Base-by-base conservation (phyloP, 2,329 filamentous ascomycete genomes). In the Aspergillus japonicus region DNA sequence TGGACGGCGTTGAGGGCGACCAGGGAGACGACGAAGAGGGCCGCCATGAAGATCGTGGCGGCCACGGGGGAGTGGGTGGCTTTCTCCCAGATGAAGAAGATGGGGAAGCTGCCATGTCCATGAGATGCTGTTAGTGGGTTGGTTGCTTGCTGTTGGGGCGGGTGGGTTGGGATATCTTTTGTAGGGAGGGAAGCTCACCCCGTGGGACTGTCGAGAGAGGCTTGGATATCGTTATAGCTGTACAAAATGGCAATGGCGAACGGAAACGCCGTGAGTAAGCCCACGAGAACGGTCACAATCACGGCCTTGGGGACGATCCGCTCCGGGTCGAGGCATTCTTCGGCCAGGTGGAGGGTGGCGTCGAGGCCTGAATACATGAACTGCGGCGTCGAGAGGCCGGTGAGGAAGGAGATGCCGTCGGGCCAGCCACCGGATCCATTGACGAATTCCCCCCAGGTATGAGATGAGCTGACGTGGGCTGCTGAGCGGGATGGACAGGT, bases 341-440 rank as follows among this genome's bases (percentile, higher is more conserved):
- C 66, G 16, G 66, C 66, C 1, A 68, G 59, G 44, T 68, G 65
- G 23, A 68, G 64, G 4, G 64, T 66, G 4, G 66, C 65, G 31
- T 68, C 66, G 10, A 68, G 64, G 4, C 66, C 66, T 6, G 65
- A 67, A 31, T 67, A 59, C 66, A 68, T 68, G 56, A 68, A 68
- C 14, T 68, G 66, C 5, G 66, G 66, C 2, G 66, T 68, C 26
- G 66, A 63, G 19, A 68, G 62, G 7, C 64, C 65, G 6, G 66
- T 68, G 12, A 68, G 53, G 60, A 66, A 68, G n/a, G 66, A 64
- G 50, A 68, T 62, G 48, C 65, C 65, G 49, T 68, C 58, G 12
- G 66, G 61, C 66, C 66, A 68, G 53, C 66, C 65, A 47, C 62
- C 61, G 21, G 65, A 67, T 5, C 66, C 66, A 24, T 68, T 68